A percentile compares a stretch with the other conserved stretches of the same genome.
phyloP scores from a whole-genome alignment of 345 rosid genomes.

The Ricinus communis region DNA sequence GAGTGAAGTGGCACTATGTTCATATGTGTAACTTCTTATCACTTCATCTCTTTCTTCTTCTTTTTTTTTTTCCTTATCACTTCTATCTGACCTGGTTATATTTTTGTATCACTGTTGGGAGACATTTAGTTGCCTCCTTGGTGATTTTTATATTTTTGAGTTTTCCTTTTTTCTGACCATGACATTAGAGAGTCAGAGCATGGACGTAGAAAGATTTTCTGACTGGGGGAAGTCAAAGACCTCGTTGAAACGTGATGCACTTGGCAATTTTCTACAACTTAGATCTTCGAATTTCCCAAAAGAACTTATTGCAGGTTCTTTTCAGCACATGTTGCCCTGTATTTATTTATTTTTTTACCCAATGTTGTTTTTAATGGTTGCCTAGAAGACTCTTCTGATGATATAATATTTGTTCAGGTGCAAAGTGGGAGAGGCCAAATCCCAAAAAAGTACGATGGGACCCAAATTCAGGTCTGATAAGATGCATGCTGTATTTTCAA shows the following conservation, averaged over 20 bases:
- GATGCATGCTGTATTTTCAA: no score
- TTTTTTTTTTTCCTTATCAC: not conserved
- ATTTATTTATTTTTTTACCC: not conserved
- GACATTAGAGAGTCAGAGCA: slow-evolving; percentile 31
- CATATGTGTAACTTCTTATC: no score
- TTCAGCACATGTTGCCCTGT: not conserved
- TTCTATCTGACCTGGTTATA: not conserved
- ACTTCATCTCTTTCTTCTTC: no score
- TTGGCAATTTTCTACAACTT: slow-evolving; percentile 40
- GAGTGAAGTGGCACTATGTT: no score
- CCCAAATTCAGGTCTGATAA: slow-evolving; percentile 40
- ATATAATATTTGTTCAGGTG: slow-evolving; percentile 26
- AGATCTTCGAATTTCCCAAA: slow-evolving; percentile 46
- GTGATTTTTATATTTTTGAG: not conserved
- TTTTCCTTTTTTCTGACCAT: slow-evolving; percentile 4
- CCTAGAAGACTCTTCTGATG: slow-evolving; percentile 3
- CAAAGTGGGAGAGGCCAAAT: slow-evolving; percentile 21
- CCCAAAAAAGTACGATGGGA: slow-evolving; percentile 48
- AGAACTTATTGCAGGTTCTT: slow-evolving; percentile 53
- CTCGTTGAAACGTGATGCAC: slow-evolving; percentile 34
- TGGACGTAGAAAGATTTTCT: slow-evolving; percentile 52
- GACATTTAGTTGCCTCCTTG: not conserved
- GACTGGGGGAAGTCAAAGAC: slow-evolving; percentile 44
- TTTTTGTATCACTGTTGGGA: not conserved
- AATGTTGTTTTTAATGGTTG: not conserved